phyloP scores from a whole-genome alignment of 129 eudicot genomes.

The Lonicera japonica region DNA sequence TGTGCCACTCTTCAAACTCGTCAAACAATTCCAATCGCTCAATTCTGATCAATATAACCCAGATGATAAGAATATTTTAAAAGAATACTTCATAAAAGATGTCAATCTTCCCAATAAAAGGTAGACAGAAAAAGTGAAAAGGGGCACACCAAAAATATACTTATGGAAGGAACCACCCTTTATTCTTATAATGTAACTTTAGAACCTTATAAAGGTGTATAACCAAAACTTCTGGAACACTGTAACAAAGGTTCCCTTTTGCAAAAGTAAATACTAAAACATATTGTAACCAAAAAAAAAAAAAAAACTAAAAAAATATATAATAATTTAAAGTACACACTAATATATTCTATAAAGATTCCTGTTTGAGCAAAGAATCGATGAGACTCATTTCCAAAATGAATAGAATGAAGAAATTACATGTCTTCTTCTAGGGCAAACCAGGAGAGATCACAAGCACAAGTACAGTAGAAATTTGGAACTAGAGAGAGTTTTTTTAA shows the following conservation, averaged over 20 bases:
- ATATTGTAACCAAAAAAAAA: too few relatives aligned
- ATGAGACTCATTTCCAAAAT: too few relatives aligned
- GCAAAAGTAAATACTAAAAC: too few relatives aligned
- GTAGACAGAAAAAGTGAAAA: not conserved
- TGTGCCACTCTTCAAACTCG: conserved; percentile 99
- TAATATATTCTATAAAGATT: too few relatives aligned
- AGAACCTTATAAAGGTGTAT: conserved; percentile 6
- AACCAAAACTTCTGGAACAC: not conserved
- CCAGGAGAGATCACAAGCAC: too few relatives aligned
- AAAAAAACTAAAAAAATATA: too few relatives aligned
- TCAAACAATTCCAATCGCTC: conserved; percentile 94
- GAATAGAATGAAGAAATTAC: too few relatives aligned
- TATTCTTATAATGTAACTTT: conserved; percentile 9
- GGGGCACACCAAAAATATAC: conserved; percentile 7
- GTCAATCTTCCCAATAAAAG: not conserved
- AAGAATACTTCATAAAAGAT: conserved; percentile 6
- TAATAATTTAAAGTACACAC: too few relatives aligned
- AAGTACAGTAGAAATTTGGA: too few relatives aligned
- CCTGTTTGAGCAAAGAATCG: too few relatives aligned
- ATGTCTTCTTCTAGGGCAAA: too few relatives aligned
- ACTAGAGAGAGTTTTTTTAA: too few relatives aligned
- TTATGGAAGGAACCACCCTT: conserved; percentile 1
- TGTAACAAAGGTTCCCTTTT: conserved; percentile 7
- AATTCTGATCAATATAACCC: conserved; percentile 51
- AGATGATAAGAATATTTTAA: conserved; percentile 9